Evolutionary conservation across 768 basidiomycete genomes (phyloP).

Genomic region (Phylloporus rhodoxanthus): DNA sequence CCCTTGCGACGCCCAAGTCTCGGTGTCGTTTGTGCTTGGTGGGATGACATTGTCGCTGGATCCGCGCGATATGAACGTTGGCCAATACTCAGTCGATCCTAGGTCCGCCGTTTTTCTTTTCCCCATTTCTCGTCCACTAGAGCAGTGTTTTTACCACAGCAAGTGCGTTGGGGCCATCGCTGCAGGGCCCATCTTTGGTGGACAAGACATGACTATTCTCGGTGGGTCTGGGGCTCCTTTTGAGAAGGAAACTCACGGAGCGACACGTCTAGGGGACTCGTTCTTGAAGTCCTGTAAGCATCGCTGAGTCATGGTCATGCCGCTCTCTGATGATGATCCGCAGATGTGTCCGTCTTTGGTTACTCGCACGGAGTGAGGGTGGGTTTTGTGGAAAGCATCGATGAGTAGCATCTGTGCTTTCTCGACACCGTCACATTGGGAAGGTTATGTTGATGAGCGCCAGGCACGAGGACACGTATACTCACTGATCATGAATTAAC

Average conservation of each 20-base stretch:
- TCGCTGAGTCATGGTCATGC: background rate
- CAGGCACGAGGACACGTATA: too few species aligned
- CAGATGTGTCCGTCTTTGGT: slow-evolving; percentile 61
- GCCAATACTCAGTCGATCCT: slow-evolving; percentile 29
- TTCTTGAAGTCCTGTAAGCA: slow-evolving; percentile 63
- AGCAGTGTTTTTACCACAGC: background rate
- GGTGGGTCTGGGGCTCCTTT: too few species aligned
- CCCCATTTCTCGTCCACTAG: background rate
- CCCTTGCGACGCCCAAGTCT: slow-evolving; percentile 39
- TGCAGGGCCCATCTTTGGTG: slow-evolving; percentile 13
- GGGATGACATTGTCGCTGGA: slow-evolving; percentile 38
- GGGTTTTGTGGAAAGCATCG: slow-evolving; percentile 53
- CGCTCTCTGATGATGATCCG: slow-evolving; percentile 1
- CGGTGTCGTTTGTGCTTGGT: slow-evolving; percentile 42
- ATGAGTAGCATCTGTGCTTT: too few species aligned
- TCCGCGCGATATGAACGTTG: slow-evolving; percentile 52
- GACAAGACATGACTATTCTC: slow-evolving; percentile 8
- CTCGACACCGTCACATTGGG: too few species aligned
- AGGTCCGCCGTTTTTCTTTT: slow-evolving; percentile 13
- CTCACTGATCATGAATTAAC: too few species aligned
- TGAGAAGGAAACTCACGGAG: background rate
- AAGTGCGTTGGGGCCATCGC: slow-evolving; percentile 53
- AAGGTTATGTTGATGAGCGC: too few species aligned
- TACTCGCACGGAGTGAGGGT: slow-evolving; percentile 48
- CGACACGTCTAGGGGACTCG: slow-evolving; percentile 39